Conservation (phyloP, 1,284 basidiomycete genomes). For the Fomitopsis pinicola region DNA sequence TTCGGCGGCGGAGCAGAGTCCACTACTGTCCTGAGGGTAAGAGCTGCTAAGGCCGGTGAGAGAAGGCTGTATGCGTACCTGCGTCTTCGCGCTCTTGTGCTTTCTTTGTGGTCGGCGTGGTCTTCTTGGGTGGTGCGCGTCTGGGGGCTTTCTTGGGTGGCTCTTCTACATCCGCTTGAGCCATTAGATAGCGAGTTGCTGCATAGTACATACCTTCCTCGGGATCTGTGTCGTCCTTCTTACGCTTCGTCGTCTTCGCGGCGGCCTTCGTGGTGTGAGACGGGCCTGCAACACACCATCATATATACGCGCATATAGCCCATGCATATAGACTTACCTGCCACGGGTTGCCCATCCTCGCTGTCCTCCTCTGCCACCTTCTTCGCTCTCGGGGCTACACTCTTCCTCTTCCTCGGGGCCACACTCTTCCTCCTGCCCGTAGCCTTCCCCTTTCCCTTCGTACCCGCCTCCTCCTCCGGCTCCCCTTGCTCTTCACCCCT, state of each 20-base stretch:
- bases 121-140: background rate
- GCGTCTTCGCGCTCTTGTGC: background rate
- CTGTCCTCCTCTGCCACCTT: background rate
- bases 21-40: background rate
- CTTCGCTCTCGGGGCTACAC: background rate
- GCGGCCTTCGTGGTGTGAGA: background rate
- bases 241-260: background rate
- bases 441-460: background rate
- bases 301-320: background rate
- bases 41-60: too few species aligned
- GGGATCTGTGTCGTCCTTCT: background rate
- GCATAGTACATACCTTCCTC: background rate
- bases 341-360: background rate
- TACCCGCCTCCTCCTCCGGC: slow-evolving; percentile 6
- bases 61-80: background rate
- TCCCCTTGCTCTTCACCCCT: background rate
- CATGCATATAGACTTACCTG: background rate
- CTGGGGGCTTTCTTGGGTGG: background rate
- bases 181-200: background rate
- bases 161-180: background rate
- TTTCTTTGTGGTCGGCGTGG: background rate
- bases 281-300: background rate
- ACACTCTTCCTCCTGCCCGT: background rate
- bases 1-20: background rate
- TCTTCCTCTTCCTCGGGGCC: background rate